A percentile compares a stretch with the other conserved stretches of the same genome.
Evolutionary conservation across 2,329 filamentous ascomycete species (phyloP).

Genomic region (Teratosphaeria pseudoeucalypti): DNA sequence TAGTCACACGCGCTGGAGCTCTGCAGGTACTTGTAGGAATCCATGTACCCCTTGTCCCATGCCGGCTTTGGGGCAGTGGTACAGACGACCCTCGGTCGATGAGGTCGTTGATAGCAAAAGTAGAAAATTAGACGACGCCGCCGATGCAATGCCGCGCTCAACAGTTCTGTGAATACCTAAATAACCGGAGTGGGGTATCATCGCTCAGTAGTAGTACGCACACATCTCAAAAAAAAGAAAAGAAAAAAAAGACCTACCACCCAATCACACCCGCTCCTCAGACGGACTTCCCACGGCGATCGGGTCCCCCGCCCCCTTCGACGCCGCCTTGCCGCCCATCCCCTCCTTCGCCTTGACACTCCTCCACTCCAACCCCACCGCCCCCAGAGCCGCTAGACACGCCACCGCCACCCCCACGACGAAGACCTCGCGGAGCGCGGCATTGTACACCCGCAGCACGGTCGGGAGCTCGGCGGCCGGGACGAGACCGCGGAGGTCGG

Average conservation of each 20-base stretch:
- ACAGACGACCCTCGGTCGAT: too few species aligned
- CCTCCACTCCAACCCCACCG: slow-evolving; percentile 19
- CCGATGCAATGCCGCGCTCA: too few species aligned
- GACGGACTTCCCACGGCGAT: background rate
- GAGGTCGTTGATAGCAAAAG: too few species aligned
- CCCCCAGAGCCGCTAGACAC: slow-evolving; percentile 14
- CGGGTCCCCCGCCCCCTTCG: background rate
- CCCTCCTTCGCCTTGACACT: slow-evolving; percentile 10
- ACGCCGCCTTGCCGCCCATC: background rate
- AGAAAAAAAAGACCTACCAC: background rate
- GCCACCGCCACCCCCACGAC: slow-evolving; percentile 11
- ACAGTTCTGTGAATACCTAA: too few species aligned
- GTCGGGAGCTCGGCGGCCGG: slow-evolving; percentile 10
- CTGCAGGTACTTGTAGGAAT: too few species aligned
- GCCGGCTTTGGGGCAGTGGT: too few species aligned
- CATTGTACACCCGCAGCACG: slow-evolving; percentile 19
- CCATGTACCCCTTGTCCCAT: too few species aligned
- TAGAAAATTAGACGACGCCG: too few species aligned
- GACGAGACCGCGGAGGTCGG: slow-evolving; percentile 16
- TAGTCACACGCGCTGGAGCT: too few species aligned
- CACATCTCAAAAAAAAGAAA: background rate
- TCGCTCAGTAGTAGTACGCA: background rate
- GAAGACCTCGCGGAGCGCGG: slow-evolving; percentile 19
- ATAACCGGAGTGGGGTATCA: background rate
- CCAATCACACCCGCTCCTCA: background rate